Evolutionary conservation across 169 alveolate genomes (phyloP), one percentile per base, ranked within the genome.

Genomic region (Theileria equi): DNA sequence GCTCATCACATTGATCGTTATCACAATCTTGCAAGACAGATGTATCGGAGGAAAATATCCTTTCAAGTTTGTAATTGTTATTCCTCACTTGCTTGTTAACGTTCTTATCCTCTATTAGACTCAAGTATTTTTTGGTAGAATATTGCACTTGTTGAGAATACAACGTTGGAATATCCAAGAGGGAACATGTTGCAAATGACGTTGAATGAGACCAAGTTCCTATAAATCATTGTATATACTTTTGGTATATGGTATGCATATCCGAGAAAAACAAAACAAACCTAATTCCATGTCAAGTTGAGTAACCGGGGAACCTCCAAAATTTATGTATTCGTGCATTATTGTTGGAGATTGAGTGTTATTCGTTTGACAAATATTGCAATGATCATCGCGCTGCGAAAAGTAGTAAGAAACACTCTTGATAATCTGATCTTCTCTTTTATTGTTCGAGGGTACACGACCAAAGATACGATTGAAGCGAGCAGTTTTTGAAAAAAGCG

Each of bases 121-220:
- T 32, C 11, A 67, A 25, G 32, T 67, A 67, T 21, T 67, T 67
- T 45, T 35, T 52, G 19, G 72, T 67, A 36, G 79, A 55, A 21
- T 67, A 67, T 62, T 67, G 79, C 16, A 55, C 61, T 59, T 67
- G 79, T 52, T 67, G 79, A 49, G 44, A 62, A 41, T 54, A 67
- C 10, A 67, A 16, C 5, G 40, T 52, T 16, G 79, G 79, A 13
- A 67, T 52, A 29, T 67, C 79, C 26, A 59, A 41, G 54, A 67
- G 44, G 52, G 1, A 40, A 23, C 16, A 58, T 32, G 5, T 25
- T 54, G 74, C 38, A 55, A 26, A 62, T 58, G 35, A 68, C 35
- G 50, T 67, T 68, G 34, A 55, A 67, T 0, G 47, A 38, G 19
- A 47, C 79, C 79, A 67, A 13, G 36, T 3, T 11, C 79, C 79